phyloP scores from a whole-genome alignment of 2,329 filamentous ascomycete species.

The Neonectria magnoliae region DNA sequence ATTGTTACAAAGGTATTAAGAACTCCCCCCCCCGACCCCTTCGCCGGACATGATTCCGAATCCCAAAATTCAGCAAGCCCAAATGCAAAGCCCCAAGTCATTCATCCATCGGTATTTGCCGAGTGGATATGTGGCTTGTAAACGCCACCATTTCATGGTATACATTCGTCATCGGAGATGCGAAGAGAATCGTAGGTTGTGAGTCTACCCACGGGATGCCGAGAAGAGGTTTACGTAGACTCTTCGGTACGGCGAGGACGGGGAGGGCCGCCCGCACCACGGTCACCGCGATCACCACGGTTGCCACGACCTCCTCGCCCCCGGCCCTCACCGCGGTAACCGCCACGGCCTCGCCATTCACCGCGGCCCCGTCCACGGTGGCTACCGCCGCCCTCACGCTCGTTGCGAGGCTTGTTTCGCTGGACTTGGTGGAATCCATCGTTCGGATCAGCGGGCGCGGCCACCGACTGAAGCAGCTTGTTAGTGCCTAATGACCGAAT shows the following conservation, averaged over 20 bases:
- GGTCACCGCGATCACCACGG: slow-evolving; percentile 52
- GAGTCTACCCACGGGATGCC: slow-evolving; percentile 40
- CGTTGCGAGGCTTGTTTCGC: slow-evolving; percentile 66
- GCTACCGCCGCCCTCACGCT: slow-evolving; percentile 57
- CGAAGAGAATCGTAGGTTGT: slow-evolving; percentile 43
- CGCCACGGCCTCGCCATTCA: slow-evolving; percentile 62
- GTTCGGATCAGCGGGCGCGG: slow-evolving; percentile 54
- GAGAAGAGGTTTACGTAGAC: slow-evolving; percentile 47
- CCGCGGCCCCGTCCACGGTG: slow-evolving; percentile 58
- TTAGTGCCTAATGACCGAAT: slow-evolving; percentile 18
- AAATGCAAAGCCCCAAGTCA: slow-evolving; percentile 45
- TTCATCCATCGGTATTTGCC: slow-evolving; percentile 39
- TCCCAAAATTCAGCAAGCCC: slow-evolving; percentile 44
- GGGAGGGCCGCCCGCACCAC: slow-evolving; percentile 47
- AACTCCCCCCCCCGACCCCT: slow-evolving; percentile 42
- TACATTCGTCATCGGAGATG: slow-evolving; percentile 49
- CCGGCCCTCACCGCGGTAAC: slow-evolving; percentile 59
- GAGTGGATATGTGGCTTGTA: slow-evolving; percentile 41
- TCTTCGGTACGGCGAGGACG: slow-evolving; percentile 54
- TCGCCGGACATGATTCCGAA: slow-evolving; percentile 41
- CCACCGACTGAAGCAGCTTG: slow-evolving; percentile 43
- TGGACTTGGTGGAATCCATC: slow-evolving; percentile 81
- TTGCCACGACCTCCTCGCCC: slow-evolving; percentile 54
- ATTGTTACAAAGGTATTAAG: slow-evolving; percentile 43
- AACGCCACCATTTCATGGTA: slow-evolving; percentile 55